phyloP scores from a whole-genome alignment of 805 yeast species.

The Grigorovia jiainica region DNA sequence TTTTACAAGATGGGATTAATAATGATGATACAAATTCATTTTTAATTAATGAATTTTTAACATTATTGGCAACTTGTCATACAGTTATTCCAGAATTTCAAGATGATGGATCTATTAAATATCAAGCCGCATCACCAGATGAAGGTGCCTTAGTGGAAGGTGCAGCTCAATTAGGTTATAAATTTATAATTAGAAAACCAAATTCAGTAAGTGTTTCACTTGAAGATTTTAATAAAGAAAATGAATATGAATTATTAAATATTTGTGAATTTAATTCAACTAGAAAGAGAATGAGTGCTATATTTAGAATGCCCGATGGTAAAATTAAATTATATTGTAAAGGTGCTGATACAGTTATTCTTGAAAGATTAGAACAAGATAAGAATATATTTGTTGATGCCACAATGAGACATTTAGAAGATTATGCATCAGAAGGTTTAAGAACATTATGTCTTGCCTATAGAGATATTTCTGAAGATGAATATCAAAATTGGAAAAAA shows the following conservation, averaged over 20 bases:
- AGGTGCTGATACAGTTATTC: conserved; percentile 95
- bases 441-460: conserved; percentile 90
- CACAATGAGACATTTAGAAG: conserved; percentile 82
- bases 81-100: conserved; percentile 90
- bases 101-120: conserved; percentile 59
- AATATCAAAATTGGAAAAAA: conserved; percentile 61
- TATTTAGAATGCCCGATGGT: conserved; percentile 92
- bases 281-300: conserved; percentile 94
- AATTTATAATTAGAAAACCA: conserved; percentile 79
- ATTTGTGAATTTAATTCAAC: conserved; percentile 97
- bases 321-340: conserved; percentile 79
- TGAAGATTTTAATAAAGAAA: conserved; percentile 38
- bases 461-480: conserved; percentile 68
- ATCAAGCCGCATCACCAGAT: conserved; percentile 98
- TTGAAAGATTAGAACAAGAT: conserved; percentile 64
- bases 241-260: conserved; percentile 69
- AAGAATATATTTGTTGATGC: conserved; percentile 74
- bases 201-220: conserved; percentile 60
- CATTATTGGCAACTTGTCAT: conserved; percentile 84
- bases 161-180: conserved; percentile 81
- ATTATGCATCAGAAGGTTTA: conserved; percentile 92
- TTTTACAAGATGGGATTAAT: conserved; percentile 35
- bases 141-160: conserved; percentile 98
- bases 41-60: conserved; percentile 65
- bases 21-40: conserved; percentile 29